Evolutionary conservation across 495 filamentous ascomycete genomes (phyloP).

Genomic region (Trichoderma parareesei): DNA sequence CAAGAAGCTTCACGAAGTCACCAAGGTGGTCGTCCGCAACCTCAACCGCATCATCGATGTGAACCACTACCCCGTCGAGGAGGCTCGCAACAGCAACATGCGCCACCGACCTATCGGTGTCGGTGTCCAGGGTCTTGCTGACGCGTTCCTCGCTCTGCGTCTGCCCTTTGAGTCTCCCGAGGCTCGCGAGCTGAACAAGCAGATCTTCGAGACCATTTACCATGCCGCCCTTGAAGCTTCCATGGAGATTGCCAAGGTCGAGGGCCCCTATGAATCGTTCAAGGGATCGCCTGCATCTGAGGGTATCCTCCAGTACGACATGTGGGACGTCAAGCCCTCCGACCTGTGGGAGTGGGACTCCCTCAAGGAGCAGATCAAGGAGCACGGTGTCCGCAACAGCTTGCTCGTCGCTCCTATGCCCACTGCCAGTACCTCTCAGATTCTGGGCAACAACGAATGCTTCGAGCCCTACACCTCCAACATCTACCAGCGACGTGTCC

Average conservation of each 20-base stretch:
- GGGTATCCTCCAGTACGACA: conserved; percentile 95
- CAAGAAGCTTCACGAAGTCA: conserved; percentile 86
- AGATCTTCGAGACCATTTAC: conserved; percentile 99
- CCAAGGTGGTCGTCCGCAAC: conserved; percentile 81
- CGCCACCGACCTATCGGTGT: conserved; percentile 90
- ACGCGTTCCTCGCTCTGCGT: conserved; percentile 94
- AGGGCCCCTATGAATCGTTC: conserved; percentile 83
- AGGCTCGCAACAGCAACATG: conserved; percentile 92
- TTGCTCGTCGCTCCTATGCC: conserved; percentile 96
- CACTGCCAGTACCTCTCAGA: conserved; percentile 91
- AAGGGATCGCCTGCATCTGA: conserved; percentile 89
- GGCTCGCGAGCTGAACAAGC: conserved; percentile 87
- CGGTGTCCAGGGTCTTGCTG: conserved; percentile 97
- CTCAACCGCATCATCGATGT: conserved; percentile 96
- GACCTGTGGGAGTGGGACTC: conserved; percentile 94
- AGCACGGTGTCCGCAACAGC: conserved; percentile 90
- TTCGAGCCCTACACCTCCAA: conserved; percentile 99
- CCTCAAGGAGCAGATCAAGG: conserved; percentile 82
- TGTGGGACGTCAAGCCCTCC: conserved; percentile 92
- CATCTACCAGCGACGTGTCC: conserved; percentile 96
- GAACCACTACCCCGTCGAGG: conserved; percentile 92
- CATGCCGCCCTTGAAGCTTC: conserved; percentile 90
- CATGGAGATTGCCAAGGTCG: conserved; percentile 69
- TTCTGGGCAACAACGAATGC: conserved; percentile 97
- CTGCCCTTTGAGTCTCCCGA: conserved; percentile 94